Evolutionary conservation across 2,329 filamentous ascomycete genomes (phyloP).

Genomic region (Pyrenochaeta sp.): DNA sequence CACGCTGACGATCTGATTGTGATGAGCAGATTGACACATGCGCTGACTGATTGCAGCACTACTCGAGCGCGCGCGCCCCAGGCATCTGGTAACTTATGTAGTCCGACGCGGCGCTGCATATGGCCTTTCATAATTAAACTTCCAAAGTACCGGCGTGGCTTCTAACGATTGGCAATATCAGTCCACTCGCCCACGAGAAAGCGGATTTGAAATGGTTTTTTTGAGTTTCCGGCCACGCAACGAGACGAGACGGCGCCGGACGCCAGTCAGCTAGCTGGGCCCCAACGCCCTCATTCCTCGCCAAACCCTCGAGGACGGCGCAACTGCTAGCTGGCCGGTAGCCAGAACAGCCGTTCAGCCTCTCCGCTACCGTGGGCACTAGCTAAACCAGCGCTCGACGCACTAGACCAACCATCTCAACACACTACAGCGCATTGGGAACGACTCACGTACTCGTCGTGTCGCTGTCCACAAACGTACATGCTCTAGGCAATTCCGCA

Average conservation of each 20-base stretch:
- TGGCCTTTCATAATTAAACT: neutral
- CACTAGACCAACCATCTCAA: too few relatives aligned
- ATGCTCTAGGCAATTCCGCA: conserved; percentile 14
- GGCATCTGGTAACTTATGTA: neutral
- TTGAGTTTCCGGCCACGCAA: too few relatives aligned
- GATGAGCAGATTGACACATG: neutral
- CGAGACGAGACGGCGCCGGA: too few relatives aligned
- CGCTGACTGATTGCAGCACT: too few relatives aligned
- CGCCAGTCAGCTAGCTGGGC: too few relatives aligned
- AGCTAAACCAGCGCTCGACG: too few relatives aligned
- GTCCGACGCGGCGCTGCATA: neutral
- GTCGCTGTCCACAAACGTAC: neutral
- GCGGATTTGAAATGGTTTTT: too few relatives aligned
- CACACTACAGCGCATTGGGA: neutral
- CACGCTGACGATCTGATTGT: neutral
- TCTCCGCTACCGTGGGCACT: too few relatives aligned
- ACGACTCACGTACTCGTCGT: neutral
- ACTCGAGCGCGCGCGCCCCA: neutral
- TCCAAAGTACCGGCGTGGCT: neutral
- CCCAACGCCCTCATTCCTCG: too few relatives aligned
- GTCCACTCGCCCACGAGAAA: neutral
- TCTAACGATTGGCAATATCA: neutral
- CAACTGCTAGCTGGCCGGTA: too few relatives aligned
- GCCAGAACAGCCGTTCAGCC: too few relatives aligned
- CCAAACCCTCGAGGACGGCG: too few relatives aligned